phyloP scores from a whole-genome alignment of 2,329 filamentous ascomycete species.

The Neonectria magnoliae region DNA sequence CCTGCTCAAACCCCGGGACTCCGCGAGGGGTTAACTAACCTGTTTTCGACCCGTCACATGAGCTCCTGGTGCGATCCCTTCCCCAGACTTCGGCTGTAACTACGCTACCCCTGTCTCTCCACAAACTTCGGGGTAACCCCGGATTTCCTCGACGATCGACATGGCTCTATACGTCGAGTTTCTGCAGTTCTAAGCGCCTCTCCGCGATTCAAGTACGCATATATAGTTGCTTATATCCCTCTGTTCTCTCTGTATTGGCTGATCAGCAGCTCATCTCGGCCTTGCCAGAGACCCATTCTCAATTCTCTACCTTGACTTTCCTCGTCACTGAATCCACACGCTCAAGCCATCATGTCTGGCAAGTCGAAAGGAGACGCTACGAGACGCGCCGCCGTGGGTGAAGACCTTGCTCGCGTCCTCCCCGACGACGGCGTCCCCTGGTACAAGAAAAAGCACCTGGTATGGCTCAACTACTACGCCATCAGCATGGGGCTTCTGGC shows the following conservation, averaged over 20 bases:
- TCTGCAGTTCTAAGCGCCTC: neutral
- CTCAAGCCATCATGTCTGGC: slow-evolving; percentile 2
- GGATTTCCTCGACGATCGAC: neutral
- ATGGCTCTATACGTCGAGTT: neutral
- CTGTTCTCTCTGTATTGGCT: no score
- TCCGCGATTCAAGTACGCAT: neutral
- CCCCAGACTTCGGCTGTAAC: neutral
- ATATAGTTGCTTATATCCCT: neutral
- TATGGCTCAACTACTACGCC: slow-evolving; percentile 25
- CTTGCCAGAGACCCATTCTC: neutral
- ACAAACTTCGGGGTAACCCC: neutral
- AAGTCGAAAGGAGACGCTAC: neutral
- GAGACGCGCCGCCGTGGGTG: slow-evolving; percentile 14
- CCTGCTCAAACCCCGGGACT: neutral
- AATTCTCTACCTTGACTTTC: neutral
- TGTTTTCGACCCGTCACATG: neutral
- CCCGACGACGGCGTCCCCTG: slow-evolving; percentile 26
- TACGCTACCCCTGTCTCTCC: no score
- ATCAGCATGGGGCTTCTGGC: slow-evolving; percentile 18
- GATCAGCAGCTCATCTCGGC: no score
- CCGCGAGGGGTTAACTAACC: neutral
- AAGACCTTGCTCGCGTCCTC: slow-evolving; percentile 25
- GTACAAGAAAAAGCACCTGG: slow-evolving; percentile 29
- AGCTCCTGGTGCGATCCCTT: neutral
- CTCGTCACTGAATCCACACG: neutral